Evolutionary conservation across 352 stramenopile genomes (phyloP).

Genomic region (Pythium coloratum): DNA sequence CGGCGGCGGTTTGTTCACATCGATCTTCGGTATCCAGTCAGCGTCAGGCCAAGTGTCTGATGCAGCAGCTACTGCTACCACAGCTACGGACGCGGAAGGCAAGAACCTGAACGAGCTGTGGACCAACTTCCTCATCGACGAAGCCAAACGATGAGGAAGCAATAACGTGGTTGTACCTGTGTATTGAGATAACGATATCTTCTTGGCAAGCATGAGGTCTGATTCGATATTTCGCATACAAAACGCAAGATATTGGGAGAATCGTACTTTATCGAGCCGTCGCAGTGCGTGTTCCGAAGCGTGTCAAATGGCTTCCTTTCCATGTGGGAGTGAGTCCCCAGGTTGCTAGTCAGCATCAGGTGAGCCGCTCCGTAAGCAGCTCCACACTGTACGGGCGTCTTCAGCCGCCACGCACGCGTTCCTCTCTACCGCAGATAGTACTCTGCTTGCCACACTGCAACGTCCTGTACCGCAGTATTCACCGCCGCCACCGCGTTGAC

Average conservation of each 20-base stretch:
- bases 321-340: conserved; percentile 11
- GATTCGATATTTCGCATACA: conserved; percentile 9
- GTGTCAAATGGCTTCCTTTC: conserved; percentile 30
- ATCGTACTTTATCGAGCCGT: conserved; percentile 15
- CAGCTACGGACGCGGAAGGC: conserved; percentile 35
- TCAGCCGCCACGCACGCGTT: background rate
- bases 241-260: conserved; percentile 3
- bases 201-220: background rate
- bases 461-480: conserved; percentile 9
- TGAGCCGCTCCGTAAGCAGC: background rate
- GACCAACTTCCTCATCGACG: conserved; percentile 67
- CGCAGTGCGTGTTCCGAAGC: conserved; percentile 6
- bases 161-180: background rate
- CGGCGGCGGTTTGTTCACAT: conserved; percentile 67
- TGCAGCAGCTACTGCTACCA: conserved; percentile 1
- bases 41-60: background rate
- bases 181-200: background rate
- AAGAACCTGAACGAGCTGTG: conserved; percentile 76
- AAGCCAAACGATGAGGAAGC: conserved; percentile 31
- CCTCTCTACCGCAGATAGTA: conserved; percentile 17
- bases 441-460: background rate
- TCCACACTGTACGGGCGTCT: background rate
- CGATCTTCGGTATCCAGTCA: conserved; percentile 46
- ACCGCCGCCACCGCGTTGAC: background rate
- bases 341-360: conserved; percentile 6